Evolutionary conservation across 2,329 filamentous ascomycete genomes (phyloP), one percentile per base, ranked within the genome.

Genomic region (Ophiostoma fasciatum): DNA sequence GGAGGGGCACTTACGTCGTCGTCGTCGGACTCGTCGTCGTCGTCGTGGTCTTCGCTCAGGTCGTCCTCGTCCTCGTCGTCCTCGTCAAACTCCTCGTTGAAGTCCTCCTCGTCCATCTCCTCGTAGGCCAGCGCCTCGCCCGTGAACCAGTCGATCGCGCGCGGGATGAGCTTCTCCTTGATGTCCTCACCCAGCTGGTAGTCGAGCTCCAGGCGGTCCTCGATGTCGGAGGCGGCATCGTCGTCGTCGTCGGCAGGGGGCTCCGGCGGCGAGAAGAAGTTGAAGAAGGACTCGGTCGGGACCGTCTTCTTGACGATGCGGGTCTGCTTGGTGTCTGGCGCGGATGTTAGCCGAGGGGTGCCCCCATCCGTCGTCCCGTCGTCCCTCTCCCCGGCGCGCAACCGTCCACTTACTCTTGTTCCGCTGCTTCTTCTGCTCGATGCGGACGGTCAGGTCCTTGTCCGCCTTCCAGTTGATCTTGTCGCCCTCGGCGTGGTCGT

Each of bases 101-200:
- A 66, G 43, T 88, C 85, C 37, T 93, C 81, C 33, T 73, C 74
- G 27, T 88, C 81, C 42, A 94, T 61, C 58, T 94, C 88, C 68
- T 98, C 90, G 50, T 84, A 98, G 49, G 90, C 87, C 45, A 98
- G 77, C 48, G 90, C 90, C 64, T 98, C 90, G 40, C 90, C 90
- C 36, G 90, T 98, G 60, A 98, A 98, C 90, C 90, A 98, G 63
- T 98, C 90, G 51, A 98, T 90, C 39, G 92, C 90, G 49, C 88
- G 85, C 46, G 90, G 90, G 49, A 98, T 98, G 46, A 98, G 73
- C 68, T 98, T 98, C 73, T 98, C 90, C 68, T 98, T 98, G 65
- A 98, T 94, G 56, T 98, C 90, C 67, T 98, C 90, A 47, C 90
- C 90, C 30, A 98, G 77, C 64, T 96, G 88, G 61, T 96, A 98